These are phyloP conservation scores for Linum usitatissimum DNA, from an alignment of 345 rosid genomes.

Conservation along the genomic window DNA sequence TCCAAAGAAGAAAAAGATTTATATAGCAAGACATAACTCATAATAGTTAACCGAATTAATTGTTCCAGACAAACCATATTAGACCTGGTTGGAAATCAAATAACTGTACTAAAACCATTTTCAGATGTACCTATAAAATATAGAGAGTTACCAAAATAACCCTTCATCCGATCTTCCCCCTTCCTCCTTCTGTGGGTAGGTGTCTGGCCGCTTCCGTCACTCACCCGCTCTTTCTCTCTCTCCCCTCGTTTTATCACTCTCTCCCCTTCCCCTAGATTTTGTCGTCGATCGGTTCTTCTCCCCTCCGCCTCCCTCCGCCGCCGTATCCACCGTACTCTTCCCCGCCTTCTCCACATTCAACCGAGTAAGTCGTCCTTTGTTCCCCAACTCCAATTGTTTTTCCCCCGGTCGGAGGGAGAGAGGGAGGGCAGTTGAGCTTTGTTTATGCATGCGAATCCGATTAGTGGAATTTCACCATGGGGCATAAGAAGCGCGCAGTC, in stretches of 20 bases:
- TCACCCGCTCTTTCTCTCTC: not conserved
- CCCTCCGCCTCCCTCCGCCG: not conserved
- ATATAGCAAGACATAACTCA: no score
- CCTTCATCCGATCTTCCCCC: not conserved
- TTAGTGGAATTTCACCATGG: conserved; percentile 39
- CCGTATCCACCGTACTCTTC: not conserved
- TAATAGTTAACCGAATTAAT: no score
- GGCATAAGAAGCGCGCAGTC: conserved; percentile 59
- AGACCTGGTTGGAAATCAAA: no score
- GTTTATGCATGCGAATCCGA: conserved; percentile 29
- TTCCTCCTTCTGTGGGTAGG: not conserved
- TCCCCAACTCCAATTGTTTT: not conserved
- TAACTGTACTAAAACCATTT: no score
- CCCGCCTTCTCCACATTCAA: not conserved
- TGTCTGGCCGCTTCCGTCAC: not conserved
- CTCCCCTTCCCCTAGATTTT: conserved; percentile 2
- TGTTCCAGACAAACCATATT: no score
- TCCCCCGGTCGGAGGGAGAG: not conserved
- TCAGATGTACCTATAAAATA: no score
- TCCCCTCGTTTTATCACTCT: not conserved
- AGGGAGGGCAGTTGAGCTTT: not conserved
- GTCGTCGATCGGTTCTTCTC: conserved; percentile 3
- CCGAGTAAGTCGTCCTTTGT: not conserved
- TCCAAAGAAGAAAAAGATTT: no score
- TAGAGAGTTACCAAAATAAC: not conserved